Evolutionary conservation across 2,329 filamentous ascomycete species (phyloP).

Genomic region (Hymenoscyphus repandus): DNA sequence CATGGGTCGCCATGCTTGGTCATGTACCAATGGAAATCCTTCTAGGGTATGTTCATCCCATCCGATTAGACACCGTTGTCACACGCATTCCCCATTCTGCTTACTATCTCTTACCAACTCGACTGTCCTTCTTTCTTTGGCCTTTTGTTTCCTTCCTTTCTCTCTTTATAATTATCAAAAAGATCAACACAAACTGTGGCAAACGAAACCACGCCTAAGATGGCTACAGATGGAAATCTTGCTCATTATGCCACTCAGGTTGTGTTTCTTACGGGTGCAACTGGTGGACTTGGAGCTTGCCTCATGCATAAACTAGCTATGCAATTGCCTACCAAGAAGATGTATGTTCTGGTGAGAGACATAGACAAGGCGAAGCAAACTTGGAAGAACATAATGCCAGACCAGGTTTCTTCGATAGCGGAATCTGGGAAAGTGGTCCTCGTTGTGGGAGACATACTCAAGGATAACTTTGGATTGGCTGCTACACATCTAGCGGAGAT

Average conservation of each 20-base stretch:
- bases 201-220: no score
- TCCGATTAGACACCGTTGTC: neutral
- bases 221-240: neutral
- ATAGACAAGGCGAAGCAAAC: slow-evolving; percentile 3
- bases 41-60: no score
- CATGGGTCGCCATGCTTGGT: no score
- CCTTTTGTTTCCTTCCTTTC: neutral
- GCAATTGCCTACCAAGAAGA: slow-evolving; percentile 7
- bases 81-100: neutral
- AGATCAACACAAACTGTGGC: neutral
- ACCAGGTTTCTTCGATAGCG: neutral
- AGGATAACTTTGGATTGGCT: slow-evolving; percentile 9
- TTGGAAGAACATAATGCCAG: slow-evolving; percentile 8
- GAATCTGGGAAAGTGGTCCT: slow-evolving; percentile 4
- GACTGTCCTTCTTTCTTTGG: neutral
- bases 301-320: slow-evolving; percentile 6
- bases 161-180: neutral
- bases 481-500: slow-evolving; percentile 1
- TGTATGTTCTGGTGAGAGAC: slow-evolving; percentile 5
- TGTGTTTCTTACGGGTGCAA: slow-evolving; percentile 14
- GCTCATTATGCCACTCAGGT: slow-evolving; percentile 5
- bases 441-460: slow-evolving; percentile 9
- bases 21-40: no score
- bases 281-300: slow-evolving; percentile 12
- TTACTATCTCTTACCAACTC: neutral